Evolutionary conservation across 1,284 basidiomycete genomes (phyloP).

Genomic region (Ustilago crameri): DNA sequence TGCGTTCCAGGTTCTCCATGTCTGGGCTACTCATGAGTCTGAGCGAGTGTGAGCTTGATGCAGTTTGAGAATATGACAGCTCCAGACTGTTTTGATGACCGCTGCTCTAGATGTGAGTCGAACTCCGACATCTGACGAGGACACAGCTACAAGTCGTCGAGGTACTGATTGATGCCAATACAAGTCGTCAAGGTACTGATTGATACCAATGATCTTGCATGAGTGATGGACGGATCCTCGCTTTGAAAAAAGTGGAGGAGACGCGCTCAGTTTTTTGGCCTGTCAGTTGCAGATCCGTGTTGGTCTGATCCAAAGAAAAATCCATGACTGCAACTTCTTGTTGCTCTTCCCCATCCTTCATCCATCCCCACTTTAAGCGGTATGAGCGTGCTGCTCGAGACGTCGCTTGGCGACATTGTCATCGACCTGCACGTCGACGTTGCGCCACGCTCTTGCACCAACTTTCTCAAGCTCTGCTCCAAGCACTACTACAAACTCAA

Average conservation of each 20-base stretch:
- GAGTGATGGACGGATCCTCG: too few relatives aligned
- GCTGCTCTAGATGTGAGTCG: too few relatives aligned
- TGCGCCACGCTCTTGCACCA: constrained; percentile 89
- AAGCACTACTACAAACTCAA: constrained; percentile 95
- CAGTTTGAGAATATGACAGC: too few relatives aligned
- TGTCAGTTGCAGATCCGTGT: neutral
- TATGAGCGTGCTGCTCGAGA: constrained; percentile 97
- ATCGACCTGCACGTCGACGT: constrained; percentile 92
- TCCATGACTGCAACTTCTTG: neutral
- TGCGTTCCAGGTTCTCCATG: too few relatives aligned
- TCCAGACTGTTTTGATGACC: too few relatives aligned
- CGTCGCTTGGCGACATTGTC: constrained; percentile 92
- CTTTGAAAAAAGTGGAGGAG: constrained; percentile 2
- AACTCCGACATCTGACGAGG: too few relatives aligned
- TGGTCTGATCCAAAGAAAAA: constrained; percentile 5
- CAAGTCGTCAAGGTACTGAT: too few relatives aligned
- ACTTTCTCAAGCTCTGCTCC: constrained; percentile 97
- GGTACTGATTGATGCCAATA: too few relatives aligned
- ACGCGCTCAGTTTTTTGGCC: neutral
- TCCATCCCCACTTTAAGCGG: neutral
- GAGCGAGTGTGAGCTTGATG: too few relatives aligned
- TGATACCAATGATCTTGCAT: too few relatives aligned
- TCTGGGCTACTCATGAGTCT: too few relatives aligned
- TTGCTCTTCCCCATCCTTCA: neutral
- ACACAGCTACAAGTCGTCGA: too few relatives aligned